These are phyloP conservation scores for Pichia sp. DNA, from an alignment of 1,139 yeast species.

Conservation along the genomic window DNA sequence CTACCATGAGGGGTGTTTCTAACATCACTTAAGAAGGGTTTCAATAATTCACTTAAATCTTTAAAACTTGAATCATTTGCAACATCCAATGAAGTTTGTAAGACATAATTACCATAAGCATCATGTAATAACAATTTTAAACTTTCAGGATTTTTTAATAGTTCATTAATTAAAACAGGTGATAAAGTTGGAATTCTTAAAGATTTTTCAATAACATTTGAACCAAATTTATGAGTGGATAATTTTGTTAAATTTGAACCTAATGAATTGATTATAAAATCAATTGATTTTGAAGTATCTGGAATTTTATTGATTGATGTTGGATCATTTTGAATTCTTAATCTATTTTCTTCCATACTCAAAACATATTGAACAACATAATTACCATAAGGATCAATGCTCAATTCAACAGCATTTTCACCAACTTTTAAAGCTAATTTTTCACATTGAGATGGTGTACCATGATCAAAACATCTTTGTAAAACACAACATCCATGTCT, in stretches of 20 bases:
- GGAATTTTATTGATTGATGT: slow-evolving; percentile 35
- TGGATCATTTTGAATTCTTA: slow-evolving; percentile 26
- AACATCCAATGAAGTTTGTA: slow-evolving; percentile 74
- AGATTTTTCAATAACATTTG: slow-evolving; percentile 88
- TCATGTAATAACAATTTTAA: slow-evolving; percentile 47
- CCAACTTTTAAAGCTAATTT: slow-evolving; percentile 49
- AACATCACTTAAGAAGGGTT: slow-evolving; percentile 58
- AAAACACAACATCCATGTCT: slow-evolving; percentile 97
- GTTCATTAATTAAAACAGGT: slow-evolving; percentile 36
- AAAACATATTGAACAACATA: slow-evolving; percentile 90
- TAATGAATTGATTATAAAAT: slow-evolving; percentile 25
- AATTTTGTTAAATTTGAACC: slow-evolving; percentile 47
- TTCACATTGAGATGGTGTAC: slow-evolving; percentile 57
- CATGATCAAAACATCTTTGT: slow-evolving; percentile 87
- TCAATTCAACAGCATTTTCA: slow-evolving; percentile 57
- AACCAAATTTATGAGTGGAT: slow-evolving; percentile 87
- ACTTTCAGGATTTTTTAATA: slow-evolving; percentile 38
- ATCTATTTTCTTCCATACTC: slow-evolving; percentile 41
- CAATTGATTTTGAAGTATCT: slow-evolving; percentile 31
- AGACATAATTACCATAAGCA: slow-evolving; percentile 74
- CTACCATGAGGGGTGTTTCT: slow-evolving; percentile 93
- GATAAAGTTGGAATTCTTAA: slow-evolving; percentile 50
- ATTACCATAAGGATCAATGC: slow-evolving; percentile 93
- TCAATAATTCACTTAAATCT: slow-evolving; percentile 48
- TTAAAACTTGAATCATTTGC: slow-evolving; percentile 43